phyloP scores from a whole-genome alignment of 176 grass and related monocot species.

The Panicum miliaceum region DNA sequence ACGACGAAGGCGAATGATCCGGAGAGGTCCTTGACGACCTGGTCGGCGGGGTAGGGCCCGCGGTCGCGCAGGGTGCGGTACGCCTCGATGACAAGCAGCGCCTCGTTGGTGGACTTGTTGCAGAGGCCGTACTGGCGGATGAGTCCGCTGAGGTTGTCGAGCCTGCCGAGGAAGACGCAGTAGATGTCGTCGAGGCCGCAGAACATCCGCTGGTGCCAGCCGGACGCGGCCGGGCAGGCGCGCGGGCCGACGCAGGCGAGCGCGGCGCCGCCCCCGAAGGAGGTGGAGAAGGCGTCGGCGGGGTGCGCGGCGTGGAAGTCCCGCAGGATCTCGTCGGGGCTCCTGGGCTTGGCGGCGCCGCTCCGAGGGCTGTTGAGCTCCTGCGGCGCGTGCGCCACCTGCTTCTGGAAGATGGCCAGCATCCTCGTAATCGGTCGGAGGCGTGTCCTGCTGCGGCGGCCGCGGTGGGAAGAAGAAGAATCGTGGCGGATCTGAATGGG shows the following conservation, averaged over 20 bases:
- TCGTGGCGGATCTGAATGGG: not conserved
- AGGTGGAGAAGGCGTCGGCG: conserved; percentile 55
- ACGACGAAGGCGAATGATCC: conserved; percentile 91
- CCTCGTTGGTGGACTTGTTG: conserved; percentile 68
- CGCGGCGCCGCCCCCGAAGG: conserved; percentile 77
- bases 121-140: conserved; percentile 92
- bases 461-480: too few relatives aligned
- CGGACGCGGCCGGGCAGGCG: not conserved
- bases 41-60: conserved; percentile 92
- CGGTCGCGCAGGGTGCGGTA: conserved; percentile 95
- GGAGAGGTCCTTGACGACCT: conserved; percentile 87
- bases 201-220: conserved; percentile 61
- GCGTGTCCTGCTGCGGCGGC: too few relatives aligned
- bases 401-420: conserved; percentile 89
- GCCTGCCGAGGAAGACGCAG: conserved; percentile 72
- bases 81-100: conserved; percentile 74
- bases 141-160: conserved; percentile 78
- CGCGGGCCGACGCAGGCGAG: conserved; percentile 58
- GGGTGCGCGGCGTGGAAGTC: conserved; percentile 71
- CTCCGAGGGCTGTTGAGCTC: conserved; percentile 75
- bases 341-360: conserved; percentile 51
- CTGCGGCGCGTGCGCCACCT: conserved; percentile 79
- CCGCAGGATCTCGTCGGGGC: conserved; percentile 75
- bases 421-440: conserved; percentile 35
- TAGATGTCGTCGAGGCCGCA: conserved; percentile 82